Conservation (phyloP, 2,329 filamentous ascomycete genomes). For the Incumbomyces lentus region DNA sequence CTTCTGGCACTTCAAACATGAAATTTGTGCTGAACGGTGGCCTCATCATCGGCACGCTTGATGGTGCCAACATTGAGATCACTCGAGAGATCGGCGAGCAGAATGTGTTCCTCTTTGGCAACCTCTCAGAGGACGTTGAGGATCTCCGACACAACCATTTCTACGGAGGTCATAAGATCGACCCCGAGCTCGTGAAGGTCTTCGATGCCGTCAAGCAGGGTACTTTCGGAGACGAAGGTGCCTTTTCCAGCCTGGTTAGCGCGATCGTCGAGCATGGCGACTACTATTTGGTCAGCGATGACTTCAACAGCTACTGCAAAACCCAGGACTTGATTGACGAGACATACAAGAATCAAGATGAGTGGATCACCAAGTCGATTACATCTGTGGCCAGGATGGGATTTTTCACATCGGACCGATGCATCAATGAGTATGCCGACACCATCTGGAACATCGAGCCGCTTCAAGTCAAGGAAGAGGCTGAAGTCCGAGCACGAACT, state of each 20-base stretch:
- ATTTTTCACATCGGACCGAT: slow-evolving; percentile 90
- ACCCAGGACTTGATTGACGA: slow-evolving; percentile 87
- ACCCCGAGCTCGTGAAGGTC: slow-evolving; percentile 66
- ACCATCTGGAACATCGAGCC: slow-evolving; percentile 96
- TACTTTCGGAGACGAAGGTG: slow-evolving; percentile 66
- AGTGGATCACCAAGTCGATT: slow-evolving; percentile 87
- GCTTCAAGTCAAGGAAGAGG: slow-evolving; percentile 38
- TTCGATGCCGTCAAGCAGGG: slow-evolving; percentile 73
- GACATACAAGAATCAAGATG: slow-evolving; percentile 81
- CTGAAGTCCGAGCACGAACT: slow-evolving; percentile 16
- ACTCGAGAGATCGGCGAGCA: slow-evolving; percentile 92
- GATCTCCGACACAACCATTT: slow-evolving; percentile 84
- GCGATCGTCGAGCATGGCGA: slow-evolving; percentile 88
- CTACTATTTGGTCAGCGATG: slow-evolving; percentile 94
- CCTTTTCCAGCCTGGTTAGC: slow-evolving; percentile 73
- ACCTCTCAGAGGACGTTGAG: slow-evolving; percentile 89
- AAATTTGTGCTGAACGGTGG: slow-evolving; percentile 98
- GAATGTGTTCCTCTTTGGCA: slow-evolving; percentile 98
- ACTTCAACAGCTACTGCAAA: slow-evolving; percentile 89
- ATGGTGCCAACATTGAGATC: slow-evolving; percentile 97
- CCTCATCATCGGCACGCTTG: slow-evolving; percentile 93
- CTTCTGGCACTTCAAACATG: slow-evolving; percentile 91
- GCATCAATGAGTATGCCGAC: slow-evolving; percentile 96
- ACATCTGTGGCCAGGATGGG: slow-evolving; percentile 85
- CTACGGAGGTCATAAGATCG: slow-evolving; percentile 69